A percentile compares a stretch with the other conserved stretches of the same genome.
Conservation (phyloP, 257 asterid species). For the Forsythia viridissima region DNA sequence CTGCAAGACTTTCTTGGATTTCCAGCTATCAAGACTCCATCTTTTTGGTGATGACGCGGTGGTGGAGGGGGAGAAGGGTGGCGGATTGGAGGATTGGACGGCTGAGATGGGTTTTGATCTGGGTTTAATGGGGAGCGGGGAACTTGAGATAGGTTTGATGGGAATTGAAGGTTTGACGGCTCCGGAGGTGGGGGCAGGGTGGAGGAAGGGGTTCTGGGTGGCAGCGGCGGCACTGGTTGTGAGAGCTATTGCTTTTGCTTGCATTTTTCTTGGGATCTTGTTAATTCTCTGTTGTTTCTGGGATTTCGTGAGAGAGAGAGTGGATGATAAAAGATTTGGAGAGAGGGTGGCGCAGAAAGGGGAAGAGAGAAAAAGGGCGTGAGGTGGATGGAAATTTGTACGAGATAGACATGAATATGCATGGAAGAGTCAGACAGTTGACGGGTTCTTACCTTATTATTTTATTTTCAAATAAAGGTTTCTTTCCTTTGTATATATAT, state of each 20-base stretch:
- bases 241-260: conserved; percentile 41
- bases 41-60: conserved; percentile 29
- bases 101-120: conserved; percentile 51
- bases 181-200: conserved; percentile 21
- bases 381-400: conserved; percentile 7
- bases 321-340: conserved; percentile 5
- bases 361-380: no score
- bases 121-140: conserved; percentile 32
- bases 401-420: no score
- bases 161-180: conserved; percentile 16
- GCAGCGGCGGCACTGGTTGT: conserved; percentile 26
- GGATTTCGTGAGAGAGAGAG: not conserved
- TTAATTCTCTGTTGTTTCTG: not conserved
- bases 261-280: conserved; percentile 18
- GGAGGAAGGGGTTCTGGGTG: conserved; percentile 33
- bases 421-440: no score
- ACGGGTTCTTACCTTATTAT: no score
- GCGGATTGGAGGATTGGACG: conserved; percentile 35
- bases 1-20: conserved; percentile 59
- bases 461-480: no score
- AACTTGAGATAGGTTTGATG: conserved; percentile 29
- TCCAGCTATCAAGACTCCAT: conserved; percentile 79
- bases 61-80: not conserved
- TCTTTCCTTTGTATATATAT: no score
- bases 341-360: not conserved